phyloP scores from a whole-genome alignment of 805 yeast species.

The Lipomyces sp. region DNA sequence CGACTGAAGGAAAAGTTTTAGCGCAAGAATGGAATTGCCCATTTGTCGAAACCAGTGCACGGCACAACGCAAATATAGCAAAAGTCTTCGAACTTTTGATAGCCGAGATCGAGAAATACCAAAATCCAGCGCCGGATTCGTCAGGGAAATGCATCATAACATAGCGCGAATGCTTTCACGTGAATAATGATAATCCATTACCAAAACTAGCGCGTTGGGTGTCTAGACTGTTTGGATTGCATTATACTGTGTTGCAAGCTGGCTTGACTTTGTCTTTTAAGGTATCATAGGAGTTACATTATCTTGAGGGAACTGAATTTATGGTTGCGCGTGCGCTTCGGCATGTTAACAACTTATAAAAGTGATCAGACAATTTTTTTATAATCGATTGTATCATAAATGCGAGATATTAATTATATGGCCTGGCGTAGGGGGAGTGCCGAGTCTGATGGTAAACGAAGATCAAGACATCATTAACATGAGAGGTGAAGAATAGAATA shows the following conservation, averaged over 20 bases:
- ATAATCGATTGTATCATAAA: not conserved
- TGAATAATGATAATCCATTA: not conserved
- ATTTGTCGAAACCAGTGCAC: conserved; percentile 83
- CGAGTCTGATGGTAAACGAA: not conserved
- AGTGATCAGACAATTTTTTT: not conserved
- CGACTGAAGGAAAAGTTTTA: conserved; percentile 61
- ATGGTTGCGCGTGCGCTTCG: not conserved
- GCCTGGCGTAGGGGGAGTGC: not conserved
- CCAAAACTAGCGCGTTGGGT: not conserved
- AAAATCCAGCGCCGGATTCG: conserved; percentile 53
- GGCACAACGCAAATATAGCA: conserved; percentile 64
- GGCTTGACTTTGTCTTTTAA: not conserved
- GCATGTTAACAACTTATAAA: not conserved
- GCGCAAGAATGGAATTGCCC: conserved; percentile 72
- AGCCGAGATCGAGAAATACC: conserved; percentile 64
- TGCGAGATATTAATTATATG: not conserved
- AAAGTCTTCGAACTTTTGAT: conserved; percentile 65
- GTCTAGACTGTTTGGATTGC: not conserved
- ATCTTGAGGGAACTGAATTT: not conserved
- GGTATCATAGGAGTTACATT: conserved; percentile 7
- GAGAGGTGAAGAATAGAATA: not conserved
- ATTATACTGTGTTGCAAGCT: not conserved
- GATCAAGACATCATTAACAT: not conserved
- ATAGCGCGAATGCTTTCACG: not conserved
- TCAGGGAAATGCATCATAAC: conserved; percentile 24